Evolutionary conservation across 2,329 filamentous ascomycete genomes (phyloP), one percentile per base, ranked within the genome.

Genomic region (Nannizzia gypsea): DNA sequence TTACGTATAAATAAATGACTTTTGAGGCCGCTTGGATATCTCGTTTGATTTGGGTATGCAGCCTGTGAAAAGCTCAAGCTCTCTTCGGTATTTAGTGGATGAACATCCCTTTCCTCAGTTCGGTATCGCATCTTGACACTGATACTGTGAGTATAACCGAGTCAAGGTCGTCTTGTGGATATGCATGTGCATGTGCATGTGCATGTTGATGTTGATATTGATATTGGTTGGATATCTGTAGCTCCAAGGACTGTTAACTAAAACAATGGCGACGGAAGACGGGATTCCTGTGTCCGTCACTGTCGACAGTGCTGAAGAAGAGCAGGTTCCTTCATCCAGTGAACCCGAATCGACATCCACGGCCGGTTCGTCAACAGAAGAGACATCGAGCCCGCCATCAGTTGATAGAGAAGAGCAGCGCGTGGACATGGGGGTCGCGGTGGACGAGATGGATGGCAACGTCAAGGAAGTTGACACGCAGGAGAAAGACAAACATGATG

Each of bases 401-500:
- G 38, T 8, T n/a, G 38, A 17, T 8, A 34, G 31, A 34, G n/a
- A 3, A 17, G n/a, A 17, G n/a, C 38, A 42, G n/a, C 13, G n/a
- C 38, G 6, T 6, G 38, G 38, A 42, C n/a, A 17, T 6, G 15
- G 38, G 38, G 6, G 11, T 6, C 38, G 6, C n/a, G 38, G 15
- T 6, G n/a, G 38, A 20, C 38, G 6, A n/a, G 38, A 20, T n/a
- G 31, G 26, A 17, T 6, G 20, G 24, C 17, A 17, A 15, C n/a
- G 15, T 26, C 15, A 22, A 52, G 20, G 3, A 31, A 15, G 26
- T 24, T 8, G 20, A 52, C 17, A 17, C 8, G 24, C 20, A 24
- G 11, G 17, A 22, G 3, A 40, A 57, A 38, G 58, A 54, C 17
- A 56, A 20, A 9, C 44, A 59, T 34, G 61, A 68, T 38, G 46